Conservation (phyloP, 352 stramenopile species). For the Phytophthora aleatoria region DNA sequence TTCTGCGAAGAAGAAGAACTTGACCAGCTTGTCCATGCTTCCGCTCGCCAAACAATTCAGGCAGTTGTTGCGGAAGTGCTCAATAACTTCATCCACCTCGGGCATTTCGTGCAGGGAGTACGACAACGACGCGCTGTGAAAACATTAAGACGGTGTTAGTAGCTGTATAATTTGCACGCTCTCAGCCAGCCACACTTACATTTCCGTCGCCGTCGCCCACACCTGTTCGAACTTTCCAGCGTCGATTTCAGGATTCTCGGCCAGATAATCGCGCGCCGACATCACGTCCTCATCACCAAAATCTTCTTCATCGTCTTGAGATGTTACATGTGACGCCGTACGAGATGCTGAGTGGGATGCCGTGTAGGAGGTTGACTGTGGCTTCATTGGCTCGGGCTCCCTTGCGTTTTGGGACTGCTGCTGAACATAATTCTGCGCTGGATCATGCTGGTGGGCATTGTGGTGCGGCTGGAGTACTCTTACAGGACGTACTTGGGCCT, state of each 20-base stretch:
- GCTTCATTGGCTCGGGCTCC: constrained; percentile 31
- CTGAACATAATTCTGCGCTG: constrained; percentile 20
- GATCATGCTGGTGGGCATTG: constrained; percentile 13
- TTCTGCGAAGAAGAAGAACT: constrained; percentile 90
- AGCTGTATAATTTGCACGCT: constrained; percentile 2
- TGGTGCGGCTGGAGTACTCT: constrained; percentile 17
- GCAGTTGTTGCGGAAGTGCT: constrained; percentile 66
- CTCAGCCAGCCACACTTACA: constrained; percentile 52
- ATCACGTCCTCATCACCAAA: constrained; percentile 58
- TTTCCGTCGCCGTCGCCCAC: constrained; percentile 68
- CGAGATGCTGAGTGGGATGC: constrained; percentile 23
- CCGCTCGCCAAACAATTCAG: constrained; percentile 84
- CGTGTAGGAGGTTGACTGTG: constrained; percentile 13
- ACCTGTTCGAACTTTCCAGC: constrained; percentile 81
- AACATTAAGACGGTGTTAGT: constrained; percentile 15
- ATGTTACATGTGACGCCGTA: constrained; percentile 36
- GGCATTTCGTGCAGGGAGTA: constrained; percentile 56
- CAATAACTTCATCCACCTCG: constrained; percentile 81
- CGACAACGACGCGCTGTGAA: constrained; percentile 55
- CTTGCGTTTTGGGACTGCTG: constrained; percentile 27
- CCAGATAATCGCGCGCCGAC: constrained; percentile 71
- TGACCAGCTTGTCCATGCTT: constrained; percentile 69
- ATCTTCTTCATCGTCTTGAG: constrained; percentile 42
- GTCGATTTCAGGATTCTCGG: constrained; percentile 64
- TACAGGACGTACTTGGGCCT: constrained; percentile 30